Conservation (phyloP, 2,329 filamentous ascomycete genomes). For the Talaromyces sp. region DNA sequence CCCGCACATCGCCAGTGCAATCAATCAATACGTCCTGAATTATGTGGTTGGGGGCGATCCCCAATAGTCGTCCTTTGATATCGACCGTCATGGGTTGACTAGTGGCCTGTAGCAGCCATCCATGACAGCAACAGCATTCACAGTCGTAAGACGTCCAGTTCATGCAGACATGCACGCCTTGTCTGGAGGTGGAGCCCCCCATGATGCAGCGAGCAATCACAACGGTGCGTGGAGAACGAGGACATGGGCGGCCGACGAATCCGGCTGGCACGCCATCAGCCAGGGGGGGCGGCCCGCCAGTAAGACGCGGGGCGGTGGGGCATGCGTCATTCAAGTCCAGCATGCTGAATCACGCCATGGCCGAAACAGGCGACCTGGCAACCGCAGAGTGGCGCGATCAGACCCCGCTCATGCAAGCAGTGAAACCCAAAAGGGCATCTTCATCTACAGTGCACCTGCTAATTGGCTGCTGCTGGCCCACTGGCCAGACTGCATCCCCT, state of each 20-base stretch:
- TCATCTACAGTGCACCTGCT: not conserved
- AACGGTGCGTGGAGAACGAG: not conserved
- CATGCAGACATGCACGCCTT: not conserved
- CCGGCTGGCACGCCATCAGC: slow-evolving; percentile 20
- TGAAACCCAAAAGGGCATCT: slow-evolving; percentile 4
- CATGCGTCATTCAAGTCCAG: slow-evolving; percentile 17
- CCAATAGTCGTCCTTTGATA: not conserved
- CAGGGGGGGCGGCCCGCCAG: slow-evolving; percentile 11
- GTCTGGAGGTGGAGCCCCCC: not conserved
- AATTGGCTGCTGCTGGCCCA: no score
- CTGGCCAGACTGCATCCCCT: not conserved
- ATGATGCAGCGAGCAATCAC: not conserved
- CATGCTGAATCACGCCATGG: slow-evolving; percentile 29
- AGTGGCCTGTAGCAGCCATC: no score
- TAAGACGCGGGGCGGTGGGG: slow-evolving; percentile 12
- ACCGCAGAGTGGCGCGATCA: not conserved
- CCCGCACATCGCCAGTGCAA: not conserved
- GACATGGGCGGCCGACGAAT: slow-evolving; percentile 8
- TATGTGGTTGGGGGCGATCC: not conserved
- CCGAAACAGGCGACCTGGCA: not conserved
- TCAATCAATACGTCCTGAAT: not conserved
- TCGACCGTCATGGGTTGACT: not conserved
- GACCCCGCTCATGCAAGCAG: slow-evolving; percentile 2
- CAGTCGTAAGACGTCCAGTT: not conserved
- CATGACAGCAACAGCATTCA: not conserved